Evolutionary conservation across 495 filamentous ascomycete species (phyloP), one percentile per base, ranked within the genome.

Genomic region (Corynascus novoguineensis): DNA sequence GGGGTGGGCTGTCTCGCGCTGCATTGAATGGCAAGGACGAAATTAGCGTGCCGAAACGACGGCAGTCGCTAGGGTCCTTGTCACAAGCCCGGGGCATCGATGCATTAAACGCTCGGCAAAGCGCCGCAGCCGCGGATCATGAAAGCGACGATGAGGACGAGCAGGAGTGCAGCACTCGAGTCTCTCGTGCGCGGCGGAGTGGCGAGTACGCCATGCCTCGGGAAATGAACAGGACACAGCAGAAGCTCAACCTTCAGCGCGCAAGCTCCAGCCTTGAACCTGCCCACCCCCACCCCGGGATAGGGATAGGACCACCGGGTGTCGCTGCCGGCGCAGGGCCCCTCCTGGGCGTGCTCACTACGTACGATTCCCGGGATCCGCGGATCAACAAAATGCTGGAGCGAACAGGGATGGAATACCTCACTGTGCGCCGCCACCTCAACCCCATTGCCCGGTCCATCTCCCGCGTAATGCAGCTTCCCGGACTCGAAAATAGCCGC

Each of bases 171-270:
- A 41, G 14, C 0, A 7, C 50, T 14, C 50, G 37, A 24, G 53
- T 17, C 15, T 24, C 34, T 10, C 61, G 49, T 22, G 2, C 57
- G 1, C 49, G 58, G 10, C 62, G 58, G 34, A 60, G 56, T 19
- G 59, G 52, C n/a, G 53, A 60, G 11, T 50, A 54, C 28, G 62
- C 45, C n/a, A 61, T 68, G 45, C 75, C 75, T 5, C 71, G 76
- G 1, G 79, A 81, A 28, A 74, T 80, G 57, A 85, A 81, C 53
- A 75, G 85, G 21, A 87, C 83, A 5, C 85, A 88, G 66, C 85
- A 88, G 62, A 88, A 88, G 56, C 71, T 88, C 12, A 82, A 85
- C 72, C 79, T 88, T 1, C 83, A 88, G 66, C 75, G 85, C 22
- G 84, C 82, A 15, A 83, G 80, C 60, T 86, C 84, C 5, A 78